Percentiles rank a stretch among this genome's conserved stretches.
Conservation (phyloP, 2,329 filamentous ascomycete species). For the Plenodomus biglobosus region DNA sequence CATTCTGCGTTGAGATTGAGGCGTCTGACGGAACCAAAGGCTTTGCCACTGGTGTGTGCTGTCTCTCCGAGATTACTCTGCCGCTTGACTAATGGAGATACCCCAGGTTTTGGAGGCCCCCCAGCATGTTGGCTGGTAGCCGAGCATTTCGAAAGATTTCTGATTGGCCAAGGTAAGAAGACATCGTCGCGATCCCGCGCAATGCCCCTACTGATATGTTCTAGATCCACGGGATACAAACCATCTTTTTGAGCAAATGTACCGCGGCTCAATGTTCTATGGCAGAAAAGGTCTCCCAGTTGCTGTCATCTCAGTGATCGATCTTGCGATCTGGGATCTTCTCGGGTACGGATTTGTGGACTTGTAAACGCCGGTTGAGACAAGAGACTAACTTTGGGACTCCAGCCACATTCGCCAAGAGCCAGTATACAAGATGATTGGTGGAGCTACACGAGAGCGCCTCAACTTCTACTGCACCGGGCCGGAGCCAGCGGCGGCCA, state of each 20-base stretch:
- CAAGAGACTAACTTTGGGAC: neutral
- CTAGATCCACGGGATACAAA: conserved; percentile 86
- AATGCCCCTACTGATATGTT: neutral
- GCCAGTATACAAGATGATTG: conserved; percentile 92
- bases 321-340: conserved; percentile 90
- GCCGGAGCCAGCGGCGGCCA: conserved; percentile 77
- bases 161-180: conserved; percentile 73
- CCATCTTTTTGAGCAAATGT: conserved; percentile 94
- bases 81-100: neutral
- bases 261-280: conserved; percentile 94
- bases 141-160: conserved; percentile 90
- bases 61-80: neutral
- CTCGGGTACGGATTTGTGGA: conserved; percentile 54
- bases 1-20: conserved; percentile 88
- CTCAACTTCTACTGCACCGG: conserved; percentile 95
- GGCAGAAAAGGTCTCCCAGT: conserved; percentile 88
- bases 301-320: conserved; percentile 91
- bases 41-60: conserved; percentile 65
- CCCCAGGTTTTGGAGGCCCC: conserved; percentile 78
- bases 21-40: conserved; percentile 88
- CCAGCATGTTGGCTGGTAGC: conserved; percentile 93
- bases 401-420: conserved; percentile 76
- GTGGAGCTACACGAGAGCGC: conserved; percentile 80
- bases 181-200: neutral
- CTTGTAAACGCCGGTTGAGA: neutral